Evolutionary conservation across 1,284 basidiomycete genomes (phyloP), one percentile per base, ranked within the genome.

Genomic region (Taiwanofungus camphoratus): DNA sequence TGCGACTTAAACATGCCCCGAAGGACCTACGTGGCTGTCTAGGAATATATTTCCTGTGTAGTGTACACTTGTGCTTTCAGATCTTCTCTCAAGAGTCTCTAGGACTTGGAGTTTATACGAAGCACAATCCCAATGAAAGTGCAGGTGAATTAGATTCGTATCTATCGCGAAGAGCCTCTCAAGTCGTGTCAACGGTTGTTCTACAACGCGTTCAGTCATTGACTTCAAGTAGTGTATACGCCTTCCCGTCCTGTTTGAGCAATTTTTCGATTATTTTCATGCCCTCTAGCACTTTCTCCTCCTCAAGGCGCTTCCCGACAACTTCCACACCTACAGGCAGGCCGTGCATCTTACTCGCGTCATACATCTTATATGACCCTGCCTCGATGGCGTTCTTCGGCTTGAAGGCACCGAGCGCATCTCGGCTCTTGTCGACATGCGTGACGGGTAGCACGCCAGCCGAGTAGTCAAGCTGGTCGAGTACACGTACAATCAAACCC

Each of bases 401-500:
- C 15, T 62, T 61, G 52, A 76, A 71, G n/a, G 67, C 59, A 0
- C 49, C 40, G 0, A 79, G 62, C 1, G 61, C 63, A 56, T 92
- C 88, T n/a, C 67, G 60, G 3, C 59, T 54, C 3, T 66, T 57
- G 56, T 83, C 69, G 36, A 92, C 87, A 36, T 71, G 70, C 0
- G 82, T 82, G 26, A 90, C 77, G 4, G 89, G 89, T 1, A 90
- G 52, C 3, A 86, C 76, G 2, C 84, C 86, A 0, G 82, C 82
- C 0, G 82, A 68, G 30, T 76, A 80, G 55, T 91, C 87, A 34
- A 87, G 68, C 66, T 91, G 59, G 5, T 13, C 13, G n/a, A 4
- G 15, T 4, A 4, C 9, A 19, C 33, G 32, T 9, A 16, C 32
- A 34, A 15, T 3, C 27, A n/a, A 8, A n/a, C 27, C 27, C n/a